Conservation (phyloP, 495 filamentous ascomycete genomes). For the Achaetomiella virescens region DNA sequence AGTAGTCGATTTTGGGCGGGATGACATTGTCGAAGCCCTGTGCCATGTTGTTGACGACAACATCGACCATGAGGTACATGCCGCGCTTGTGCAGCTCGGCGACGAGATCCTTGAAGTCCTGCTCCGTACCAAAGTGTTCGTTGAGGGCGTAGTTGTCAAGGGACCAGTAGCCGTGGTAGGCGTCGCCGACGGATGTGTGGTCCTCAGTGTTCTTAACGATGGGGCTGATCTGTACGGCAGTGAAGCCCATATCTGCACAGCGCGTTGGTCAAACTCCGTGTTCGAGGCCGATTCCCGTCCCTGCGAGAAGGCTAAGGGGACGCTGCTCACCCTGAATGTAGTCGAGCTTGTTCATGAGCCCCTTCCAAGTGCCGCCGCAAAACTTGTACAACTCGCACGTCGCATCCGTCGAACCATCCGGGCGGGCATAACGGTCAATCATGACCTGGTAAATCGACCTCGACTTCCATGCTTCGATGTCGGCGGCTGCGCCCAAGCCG, state of each 20-base stretch:
- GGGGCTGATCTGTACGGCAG: slow-evolving; percentile 77
- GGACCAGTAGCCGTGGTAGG: slow-evolving; percentile 75
- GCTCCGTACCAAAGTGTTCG: slow-evolving; percentile 55
- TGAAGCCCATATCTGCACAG: slow-evolving; percentile 70
- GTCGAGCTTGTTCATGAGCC: slow-evolving; percentile 29
- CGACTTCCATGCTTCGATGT: slow-evolving; percentile 49
- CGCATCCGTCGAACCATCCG: slow-evolving; percentile 55
- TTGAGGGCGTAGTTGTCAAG: slow-evolving; percentile 60
- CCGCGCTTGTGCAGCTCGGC: slow-evolving; percentile 55
- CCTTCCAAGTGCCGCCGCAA: slow-evolving; percentile 67
- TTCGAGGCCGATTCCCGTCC: no score
- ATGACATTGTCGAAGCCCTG: slow-evolving; percentile 43
- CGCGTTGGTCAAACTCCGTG: slow-evolving; percentile 17
- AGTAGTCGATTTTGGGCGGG: slow-evolving; percentile 52
- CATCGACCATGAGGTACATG: slow-evolving; percentile 73
- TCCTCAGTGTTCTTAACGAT: slow-evolving; percentile 56
- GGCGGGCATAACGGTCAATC: slow-evolving; percentile 67
- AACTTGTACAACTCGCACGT: slow-evolving; percentile 52
- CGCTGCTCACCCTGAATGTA: slow-evolving; percentile 30
- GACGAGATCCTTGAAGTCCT: slow-evolving; percentile 57
- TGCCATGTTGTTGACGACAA: slow-evolving; percentile 74
- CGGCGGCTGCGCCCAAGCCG: slow-evolving; percentile 22
- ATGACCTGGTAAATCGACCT: slow-evolving; percentile 69
- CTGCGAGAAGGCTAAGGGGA: no score
- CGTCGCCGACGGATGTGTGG: slow-evolving; percentile 44